A percentile compares a stretch with the other conserved stretches of the same genome.
Conservation (phyloP, 2,329 filamentous ascomycete species). For the Colletotrichum paranaense region DNA sequence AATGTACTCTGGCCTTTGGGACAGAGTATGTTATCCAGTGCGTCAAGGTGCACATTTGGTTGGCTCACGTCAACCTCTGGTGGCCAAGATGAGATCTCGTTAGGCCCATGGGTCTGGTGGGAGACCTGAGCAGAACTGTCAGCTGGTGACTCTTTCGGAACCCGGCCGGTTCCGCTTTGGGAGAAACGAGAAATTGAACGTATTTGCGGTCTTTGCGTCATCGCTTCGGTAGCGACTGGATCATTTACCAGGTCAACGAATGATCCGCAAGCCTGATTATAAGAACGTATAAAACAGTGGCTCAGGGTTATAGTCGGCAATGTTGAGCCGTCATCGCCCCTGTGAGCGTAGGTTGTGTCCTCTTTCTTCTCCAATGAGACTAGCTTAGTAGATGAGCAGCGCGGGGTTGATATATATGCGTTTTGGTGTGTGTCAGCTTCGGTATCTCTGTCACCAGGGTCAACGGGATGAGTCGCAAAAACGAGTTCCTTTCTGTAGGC, state of each 20-base stretch:
- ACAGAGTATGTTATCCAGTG: constrained; percentile 51
- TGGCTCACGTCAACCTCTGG: constrained; percentile 20
- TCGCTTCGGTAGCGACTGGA: constrained; percentile 43
- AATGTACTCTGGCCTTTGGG: constrained; percentile 44
- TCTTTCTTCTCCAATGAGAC: constrained; percentile 27
- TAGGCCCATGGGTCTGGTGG: background rate
- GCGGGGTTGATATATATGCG: background rate
- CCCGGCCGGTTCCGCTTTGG: background rate
- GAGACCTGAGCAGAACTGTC: background rate
- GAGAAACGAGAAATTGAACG: constrained; percentile 41
- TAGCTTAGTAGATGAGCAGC: background rate
- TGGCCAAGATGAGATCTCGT: constrained; percentile 40
- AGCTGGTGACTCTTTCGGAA: background rate
- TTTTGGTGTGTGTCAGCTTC: background rate
- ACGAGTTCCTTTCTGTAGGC: constrained; percentile 71
- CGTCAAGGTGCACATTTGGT: constrained; percentile 25
- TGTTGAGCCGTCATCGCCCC: constrained; percentile 55
- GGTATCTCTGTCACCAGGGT: constrained; percentile 37
- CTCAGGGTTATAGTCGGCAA: constrained; percentile 60
- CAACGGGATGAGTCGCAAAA: constrained; percentile 46
- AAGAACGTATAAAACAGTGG: constrained; percentile 65
- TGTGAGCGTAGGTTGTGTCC: constrained; percentile 60
- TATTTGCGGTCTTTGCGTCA: constrained; percentile 57
- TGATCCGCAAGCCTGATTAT: constrained; percentile 62
- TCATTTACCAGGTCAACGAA: constrained; percentile 72